Conservation (phyloP, 1,284 basidiomycete genomes). For the Ganoderma leucocontextum region DNA sequence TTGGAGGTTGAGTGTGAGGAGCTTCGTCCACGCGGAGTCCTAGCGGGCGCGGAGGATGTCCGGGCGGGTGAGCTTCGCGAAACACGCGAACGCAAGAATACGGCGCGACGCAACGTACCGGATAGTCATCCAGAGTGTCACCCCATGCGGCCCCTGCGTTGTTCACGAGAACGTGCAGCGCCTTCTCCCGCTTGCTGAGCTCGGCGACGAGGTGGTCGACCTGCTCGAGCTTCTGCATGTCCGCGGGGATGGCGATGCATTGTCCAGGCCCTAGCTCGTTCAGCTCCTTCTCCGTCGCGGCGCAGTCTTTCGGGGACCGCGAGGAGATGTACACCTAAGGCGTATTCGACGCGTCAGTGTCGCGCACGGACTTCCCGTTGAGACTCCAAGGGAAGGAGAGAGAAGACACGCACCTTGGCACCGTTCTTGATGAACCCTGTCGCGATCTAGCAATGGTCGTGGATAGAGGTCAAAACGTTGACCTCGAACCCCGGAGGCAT, state of each 20-base stretch:
- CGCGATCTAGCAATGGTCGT: slow-evolving; percentile 59
- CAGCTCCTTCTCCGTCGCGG: slow-evolving; percentile 63
- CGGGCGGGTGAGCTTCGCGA: not conserved
- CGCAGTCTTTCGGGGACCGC: slow-evolving; percentile 64
- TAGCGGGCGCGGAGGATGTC: slow-evolving; percentile 30
- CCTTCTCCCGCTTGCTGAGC: slow-evolving; percentile 59
- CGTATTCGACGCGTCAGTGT: not conserved
- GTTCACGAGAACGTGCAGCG: slow-evolving; percentile 70
- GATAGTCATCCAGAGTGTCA: slow-evolving; percentile 61
- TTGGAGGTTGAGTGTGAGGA: slow-evolving; percentile 73
- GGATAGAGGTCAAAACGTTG: not conserved
- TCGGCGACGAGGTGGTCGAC: slow-evolving; percentile 63
- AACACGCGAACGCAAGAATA: not conserved
- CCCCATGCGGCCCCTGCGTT: slow-evolving; percentile 78
- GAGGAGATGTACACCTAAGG: slow-evolving; percentile 63
- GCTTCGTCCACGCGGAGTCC: slow-evolving; percentile 64
- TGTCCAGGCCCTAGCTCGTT: slow-evolving; percentile 61
- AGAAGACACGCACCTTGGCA: slow-evolving; percentile 53
- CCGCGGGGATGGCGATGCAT: slow-evolving; percentile 67
- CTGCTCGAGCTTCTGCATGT: slow-evolving; percentile 67
- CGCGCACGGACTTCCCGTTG: not conserved
- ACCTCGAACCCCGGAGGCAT: not conserved
- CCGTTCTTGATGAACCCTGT: slow-evolving; percentile 73
- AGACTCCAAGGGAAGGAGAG: not conserved
- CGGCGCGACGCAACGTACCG: slow-evolving; percentile 44